Percentiles rank a stretch among this genome's conserved stretches.
These are phyloP conservation scores for Fusarium newnesense DNA, from an alignment of 2,329 filamentous ascomycete species.

Conservation along the genomic window DNA sequence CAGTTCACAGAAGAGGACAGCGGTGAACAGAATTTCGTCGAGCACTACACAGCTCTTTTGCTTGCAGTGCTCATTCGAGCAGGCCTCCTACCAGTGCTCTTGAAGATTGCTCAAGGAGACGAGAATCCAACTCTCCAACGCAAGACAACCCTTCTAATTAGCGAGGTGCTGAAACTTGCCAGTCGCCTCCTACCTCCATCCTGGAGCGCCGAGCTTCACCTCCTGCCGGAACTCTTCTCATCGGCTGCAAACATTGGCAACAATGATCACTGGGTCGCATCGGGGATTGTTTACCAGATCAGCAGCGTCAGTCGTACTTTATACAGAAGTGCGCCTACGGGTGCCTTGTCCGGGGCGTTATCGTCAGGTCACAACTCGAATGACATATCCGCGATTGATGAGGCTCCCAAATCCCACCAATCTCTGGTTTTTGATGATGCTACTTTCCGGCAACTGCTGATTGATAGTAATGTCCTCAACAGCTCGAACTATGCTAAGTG, in stretches of 20 bases:
- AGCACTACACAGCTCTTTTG: conserved; percentile 92
- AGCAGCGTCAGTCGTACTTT: conserved; percentile 96
- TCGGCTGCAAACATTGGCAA: conserved; percentile 77
- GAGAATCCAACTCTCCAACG: conserved; percentile 79
- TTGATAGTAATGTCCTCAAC: conserved; percentile 87
- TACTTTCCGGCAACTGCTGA: conserved; percentile 70
- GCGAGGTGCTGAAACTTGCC: conserved; percentile 89
- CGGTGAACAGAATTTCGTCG: conserved; percentile 84
- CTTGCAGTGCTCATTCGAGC: conserved; percentile 86
- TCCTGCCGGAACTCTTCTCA: conserved; percentile 86
- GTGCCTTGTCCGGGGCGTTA: conserved; percentile 50
- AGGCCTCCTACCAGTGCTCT: conserved; percentile 72
- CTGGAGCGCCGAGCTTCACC: conserved; percentile 86
- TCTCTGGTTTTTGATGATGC: conserved; percentile 66
- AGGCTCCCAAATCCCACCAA: conserved; percentile 63
- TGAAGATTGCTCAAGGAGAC: conserved; percentile 74
- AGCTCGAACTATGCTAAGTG: conserved; percentile 94
- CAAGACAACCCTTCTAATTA: conserved; percentile 90
- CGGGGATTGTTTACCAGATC: conserved; percentile 95
- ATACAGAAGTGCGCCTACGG: conserved; percentile 76
- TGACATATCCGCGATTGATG: conserved; percentile 63
- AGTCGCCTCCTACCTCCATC: conserved; percentile 83
- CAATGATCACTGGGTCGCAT: conserved; percentile 81
- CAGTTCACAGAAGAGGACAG: conserved; percentile 72
- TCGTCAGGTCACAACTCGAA: conserved; percentile 58